Evolutionary conservation across 2,329 filamentous ascomycete species (phyloP).

Genomic region (Colletotrichum acutatum): DNA sequence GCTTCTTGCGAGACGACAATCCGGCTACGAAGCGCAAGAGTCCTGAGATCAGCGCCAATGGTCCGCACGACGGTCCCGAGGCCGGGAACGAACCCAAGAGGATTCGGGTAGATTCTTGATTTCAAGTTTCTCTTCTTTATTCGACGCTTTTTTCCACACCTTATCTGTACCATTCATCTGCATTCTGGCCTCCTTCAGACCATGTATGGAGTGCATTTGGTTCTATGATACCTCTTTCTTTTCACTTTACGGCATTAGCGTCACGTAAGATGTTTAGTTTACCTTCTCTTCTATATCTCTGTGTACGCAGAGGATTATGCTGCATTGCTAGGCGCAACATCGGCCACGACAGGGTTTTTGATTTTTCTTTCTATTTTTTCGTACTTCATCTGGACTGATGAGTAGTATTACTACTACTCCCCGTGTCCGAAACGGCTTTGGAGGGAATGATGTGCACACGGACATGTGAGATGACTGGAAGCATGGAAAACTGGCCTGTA

Average conservation of each 20-base stretch:
- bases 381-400: background rate
- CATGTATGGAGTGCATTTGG: conserved; percentile 32
- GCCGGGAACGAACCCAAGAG: conserved; percentile 62
- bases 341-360: conserved; percentile 17
- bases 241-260: conserved; percentile 34
- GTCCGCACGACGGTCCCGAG: conserved; percentile 54
- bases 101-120: conserved; percentile 60
- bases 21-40: conserved; percentile 64
- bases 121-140: background rate
- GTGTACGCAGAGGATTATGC: background rate
- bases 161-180: conserved; percentile 28
- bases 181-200: conserved; percentile 21
- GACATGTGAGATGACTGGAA: conserved; percentile 30
- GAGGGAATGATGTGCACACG: conserved; percentile 23
- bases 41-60: conserved; percentile 58
- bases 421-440: conserved; percentile 4
- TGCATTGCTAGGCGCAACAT: conserved; percentile 31
- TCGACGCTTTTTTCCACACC: background rate
- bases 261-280: conserved; percentile 27
- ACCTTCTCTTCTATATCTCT: conserved; percentile 20
- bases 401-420: background rate
- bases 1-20: conserved; percentile 69
- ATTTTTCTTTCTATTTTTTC: background rate
- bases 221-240: conserved; percentile 38
- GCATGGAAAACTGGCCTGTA: conserved; percentile 10